Conservation (phyloP, 1,284 basidiomycete genomes). For the Veloboletus limbatus region DNA sequence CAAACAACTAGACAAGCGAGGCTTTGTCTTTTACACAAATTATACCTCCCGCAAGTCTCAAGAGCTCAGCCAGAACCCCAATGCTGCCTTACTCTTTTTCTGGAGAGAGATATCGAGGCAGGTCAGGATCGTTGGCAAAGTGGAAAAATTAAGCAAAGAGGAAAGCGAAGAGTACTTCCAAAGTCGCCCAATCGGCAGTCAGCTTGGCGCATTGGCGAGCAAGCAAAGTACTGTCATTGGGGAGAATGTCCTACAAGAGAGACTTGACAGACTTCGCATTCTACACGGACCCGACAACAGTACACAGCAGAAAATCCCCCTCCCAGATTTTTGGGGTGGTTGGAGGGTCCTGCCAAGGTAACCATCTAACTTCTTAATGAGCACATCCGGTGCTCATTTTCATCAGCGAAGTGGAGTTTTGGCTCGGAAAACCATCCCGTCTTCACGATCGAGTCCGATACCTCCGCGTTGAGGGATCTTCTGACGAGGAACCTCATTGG, state of each 20-base stretch:
- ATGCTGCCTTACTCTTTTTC: constrained; percentile 85
- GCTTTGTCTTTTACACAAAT: constrained; percentile 97
- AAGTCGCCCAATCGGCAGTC: constrained; percentile 79
- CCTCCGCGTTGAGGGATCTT: constrained; percentile 52
- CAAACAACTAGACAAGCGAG: constrained; percentile 81
- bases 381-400: constrained; percentile 5
- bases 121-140: constrained; percentile 83
- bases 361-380: constrained; percentile 5
- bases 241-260: constrained; percentile 65
- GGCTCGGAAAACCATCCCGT: constrained; percentile 87
- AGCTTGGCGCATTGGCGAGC: constrained; percentile 92
- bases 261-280: constrained; percentile 59
- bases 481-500: constrained; percentile 39
- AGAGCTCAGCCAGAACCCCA: constrained; percentile 76
- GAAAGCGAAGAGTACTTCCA: constrained; percentile 87
- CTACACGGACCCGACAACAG: constrained; percentile 52
- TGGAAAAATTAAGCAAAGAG: constrained; percentile 68
- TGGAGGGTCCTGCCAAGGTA: constrained; percentile 91
- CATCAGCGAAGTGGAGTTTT: constrained; percentile 79
- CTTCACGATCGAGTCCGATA: constrained; percentile 89
- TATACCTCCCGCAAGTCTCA: constrained; percentile 89
- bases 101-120: constrained; percentile 85
- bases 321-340: constrained; percentile 95
- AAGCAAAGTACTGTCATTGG: constrained; percentile 78
- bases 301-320: constrained; percentile 57